phyloP scores from a whole-genome alignment of 164 flowering plant species.

The Annona squamosa region DNA sequence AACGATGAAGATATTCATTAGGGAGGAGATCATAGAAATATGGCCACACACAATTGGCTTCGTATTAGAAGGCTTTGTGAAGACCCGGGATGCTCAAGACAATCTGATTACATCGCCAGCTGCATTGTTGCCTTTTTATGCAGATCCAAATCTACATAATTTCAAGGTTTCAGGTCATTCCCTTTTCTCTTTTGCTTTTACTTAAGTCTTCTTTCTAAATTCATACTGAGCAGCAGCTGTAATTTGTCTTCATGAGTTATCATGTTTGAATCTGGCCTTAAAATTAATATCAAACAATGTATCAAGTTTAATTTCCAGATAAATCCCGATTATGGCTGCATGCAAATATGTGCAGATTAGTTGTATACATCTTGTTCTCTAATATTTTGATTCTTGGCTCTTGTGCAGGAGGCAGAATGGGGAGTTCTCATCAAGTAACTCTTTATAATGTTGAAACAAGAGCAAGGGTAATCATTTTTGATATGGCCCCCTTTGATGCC shows the following conservation, averaged over 20 bases:
- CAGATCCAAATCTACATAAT: conserved; percentile 35
- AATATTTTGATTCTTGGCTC: not conserved
- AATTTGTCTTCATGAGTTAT: too few species aligned
- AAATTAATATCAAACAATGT: too few species aligned
- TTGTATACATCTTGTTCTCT: too few species aligned
- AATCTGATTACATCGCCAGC: conserved; percentile 68
- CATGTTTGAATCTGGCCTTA: too few species aligned
- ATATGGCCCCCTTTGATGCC: conserved; percentile 49
- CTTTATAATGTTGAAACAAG: conserved; percentile 60
- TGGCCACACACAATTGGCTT: conserved; percentile 56
- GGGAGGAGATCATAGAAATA: conserved; percentile 74
- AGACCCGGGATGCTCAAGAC: conserved; percentile 34
- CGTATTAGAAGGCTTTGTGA: conserved; percentile 68
- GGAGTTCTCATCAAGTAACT: conserved; percentile 51
- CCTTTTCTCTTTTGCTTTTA: not conserved
- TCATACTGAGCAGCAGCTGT: too few species aligned
- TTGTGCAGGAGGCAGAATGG: conserved; percentile 29
- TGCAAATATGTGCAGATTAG: too few species aligned
- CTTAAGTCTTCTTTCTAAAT: not conserved
- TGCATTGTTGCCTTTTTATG: conserved; percentile 40
- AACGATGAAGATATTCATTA: conserved; percentile 46
- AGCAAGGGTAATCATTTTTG: conserved; percentile 68
- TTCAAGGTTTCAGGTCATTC: conserved; percentile 45
- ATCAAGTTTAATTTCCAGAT: too few species aligned
- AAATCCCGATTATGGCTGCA: too few species aligned